Evolutionary conservation across 139 green algal genomes (phyloP).

Genomic region (Coelastrella sp.): DNA sequence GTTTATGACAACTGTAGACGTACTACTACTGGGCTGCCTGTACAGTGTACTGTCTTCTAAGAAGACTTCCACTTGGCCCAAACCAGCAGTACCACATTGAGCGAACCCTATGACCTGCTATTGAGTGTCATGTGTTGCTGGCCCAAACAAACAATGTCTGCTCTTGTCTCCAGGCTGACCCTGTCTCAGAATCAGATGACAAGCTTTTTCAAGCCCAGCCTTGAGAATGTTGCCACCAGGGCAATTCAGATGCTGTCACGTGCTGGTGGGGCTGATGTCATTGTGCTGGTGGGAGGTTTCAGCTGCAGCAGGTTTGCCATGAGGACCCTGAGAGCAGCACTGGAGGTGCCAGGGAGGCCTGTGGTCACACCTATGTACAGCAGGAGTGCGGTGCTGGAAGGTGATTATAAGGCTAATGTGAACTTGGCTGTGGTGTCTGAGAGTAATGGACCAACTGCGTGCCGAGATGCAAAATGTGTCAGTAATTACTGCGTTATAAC

Average conservation of each 20-base stretch:
- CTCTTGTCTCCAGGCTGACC: not conserved
- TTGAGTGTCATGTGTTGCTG: no score
- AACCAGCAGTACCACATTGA: no score
- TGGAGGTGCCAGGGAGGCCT: conserved; percentile 11
- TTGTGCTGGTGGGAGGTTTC: conserved; percentile 44
- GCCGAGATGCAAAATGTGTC: no score
- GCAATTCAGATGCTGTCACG: conserved; percentile 17
- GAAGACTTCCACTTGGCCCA: no score
- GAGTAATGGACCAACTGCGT: no score
- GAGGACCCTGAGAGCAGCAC: not conserved
- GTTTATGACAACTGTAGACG: no score
- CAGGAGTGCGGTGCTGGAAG: conserved; percentile 22
- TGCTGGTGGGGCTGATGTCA: conserved; percentile 16
- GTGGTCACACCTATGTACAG: conserved; percentile 23
- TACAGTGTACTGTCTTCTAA: no score
- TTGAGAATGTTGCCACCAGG: conserved; percentile 1
- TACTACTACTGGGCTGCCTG: no score
- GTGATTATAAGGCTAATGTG: not conserved
- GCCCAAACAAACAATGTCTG: not conserved
- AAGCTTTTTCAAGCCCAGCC: conserved; percentile 36
- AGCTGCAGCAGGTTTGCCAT: conserved; percentile 14
- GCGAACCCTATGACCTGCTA: no score
- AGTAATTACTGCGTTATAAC: no score
- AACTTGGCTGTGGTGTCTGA: not conserved
- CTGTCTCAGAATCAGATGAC: not conserved